Base-by-base conservation (phyloP, 1,284 basidiomycete genomes). In the Cryptococcus neoformans region DNA sequence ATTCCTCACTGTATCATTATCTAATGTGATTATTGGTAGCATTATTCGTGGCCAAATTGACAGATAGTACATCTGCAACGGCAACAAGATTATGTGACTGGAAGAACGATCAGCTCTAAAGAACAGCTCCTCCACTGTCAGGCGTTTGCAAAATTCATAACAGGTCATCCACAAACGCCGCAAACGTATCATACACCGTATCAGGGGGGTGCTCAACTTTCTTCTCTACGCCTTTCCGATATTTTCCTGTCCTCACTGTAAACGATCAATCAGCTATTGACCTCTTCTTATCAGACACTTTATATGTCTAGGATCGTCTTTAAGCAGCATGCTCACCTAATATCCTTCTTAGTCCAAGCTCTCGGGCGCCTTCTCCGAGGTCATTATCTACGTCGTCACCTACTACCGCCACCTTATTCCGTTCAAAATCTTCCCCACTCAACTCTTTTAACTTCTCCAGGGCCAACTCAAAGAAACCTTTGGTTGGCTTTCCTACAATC, bases 341-440 rank as follows among this genome's bases (percentile, higher is more conserved):
- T 2, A 87, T 80, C 42, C 87, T 74, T 80, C 81, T 83, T 48
- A 89, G 70, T 3, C 84, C 83, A 0, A 88, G 76, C 57, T 85
- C 83, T 0, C 80, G 54, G 1, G 86, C 85, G 0, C 85, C 87
- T 3, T 78, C 82, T 0, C 86, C 86, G 2, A 88, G 79, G 72
- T 89, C 87, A 35, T 83, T 82, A 40, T 80, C 78, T 0, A 84
- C 77, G 63, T 89, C 87, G 68, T 89, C 87, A 6, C 86, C 86
- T 21, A 87, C 80, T 44, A 88, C 80, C 3, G 80, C 85, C 17
- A 87, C 79, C n/a, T 74, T 76, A 56, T 28, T 51, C 1, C 11
- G 17, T 10, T 51, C 39, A 11, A 49, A 39, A 2, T 35, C 17
- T 17, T 54, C 17, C 40, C 21, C 44, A 11, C 51, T 39, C 16